A percentile compares a stretch with the other conserved stretches of the same genome.
phyloP scores from a whole-genome alignment of 352 stramenopile species.

The Blastocystis hominis region DNA sequence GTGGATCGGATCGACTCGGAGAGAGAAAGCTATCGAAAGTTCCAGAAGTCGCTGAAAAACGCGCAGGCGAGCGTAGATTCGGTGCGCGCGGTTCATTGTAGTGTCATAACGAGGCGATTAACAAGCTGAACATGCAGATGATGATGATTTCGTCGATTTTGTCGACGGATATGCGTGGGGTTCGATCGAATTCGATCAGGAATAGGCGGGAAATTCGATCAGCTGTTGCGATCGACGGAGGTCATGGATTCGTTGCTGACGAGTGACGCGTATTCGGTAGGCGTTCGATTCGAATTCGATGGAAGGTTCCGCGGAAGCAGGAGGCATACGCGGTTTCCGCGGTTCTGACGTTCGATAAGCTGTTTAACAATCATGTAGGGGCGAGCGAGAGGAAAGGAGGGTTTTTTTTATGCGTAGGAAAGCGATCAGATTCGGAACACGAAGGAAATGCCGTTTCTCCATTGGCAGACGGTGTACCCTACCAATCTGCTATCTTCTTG shows the following conservation, averaged over 20 bases:
- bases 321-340: background rate
- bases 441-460: conserved; percentile 42
- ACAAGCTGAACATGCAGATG: conserved; percentile 49
- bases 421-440: conserved; percentile 43
- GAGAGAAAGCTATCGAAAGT: background rate
- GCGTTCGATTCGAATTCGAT: background rate
- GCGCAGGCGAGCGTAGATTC: background rate
- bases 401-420: background rate
- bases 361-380: conserved; percentile 49
- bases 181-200: background rate
- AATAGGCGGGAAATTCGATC: background rate
- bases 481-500: conserved; percentile 55
- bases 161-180: conserved; percentile 8
- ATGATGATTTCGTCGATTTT: conserved; percentile 8
- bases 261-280: background rate
- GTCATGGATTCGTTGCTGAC: background rate
- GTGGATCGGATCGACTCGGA: background rate
- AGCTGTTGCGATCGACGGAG: background rate
- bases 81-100: background rate
- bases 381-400: background rate
- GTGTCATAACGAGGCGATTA: conserved; percentile 55
- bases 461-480: conserved; percentile 54
- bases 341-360: conserved; percentile 11
- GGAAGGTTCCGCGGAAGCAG: background rate
- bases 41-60: conserved; percentile 10